phyloP scores from a whole-genome alignment of 805 yeast genomes.

The Limtongia smithiae region DNA sequence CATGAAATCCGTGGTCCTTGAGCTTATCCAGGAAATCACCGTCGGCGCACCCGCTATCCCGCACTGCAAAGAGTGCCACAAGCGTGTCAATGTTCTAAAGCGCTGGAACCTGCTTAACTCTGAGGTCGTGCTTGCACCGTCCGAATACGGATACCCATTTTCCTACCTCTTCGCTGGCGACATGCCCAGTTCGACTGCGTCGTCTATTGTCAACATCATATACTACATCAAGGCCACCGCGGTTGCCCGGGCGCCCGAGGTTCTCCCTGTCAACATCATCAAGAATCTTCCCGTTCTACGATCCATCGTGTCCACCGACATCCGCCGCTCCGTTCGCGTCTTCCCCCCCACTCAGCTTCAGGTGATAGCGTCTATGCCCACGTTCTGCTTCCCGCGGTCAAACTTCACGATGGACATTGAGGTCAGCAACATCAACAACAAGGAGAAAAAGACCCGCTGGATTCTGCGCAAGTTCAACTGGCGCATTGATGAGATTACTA shows the following conservation, averaged over 20 bases:
- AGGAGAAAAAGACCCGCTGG: conserved; percentile 58
- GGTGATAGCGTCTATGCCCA: conserved; percentile 83
- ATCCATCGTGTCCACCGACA: conserved; percentile 75
- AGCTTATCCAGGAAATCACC: conserved; percentile 67
- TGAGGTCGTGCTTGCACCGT: conserved; percentile 60
- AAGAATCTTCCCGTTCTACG: conserved; percentile 73
- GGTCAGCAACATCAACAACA: conserved; percentile 53
- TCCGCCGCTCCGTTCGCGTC: conserved; percentile 79
- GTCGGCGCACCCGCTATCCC: conserved; percentile 62
- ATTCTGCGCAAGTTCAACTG: conserved; percentile 84
- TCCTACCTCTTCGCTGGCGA: conserved; percentile 85
- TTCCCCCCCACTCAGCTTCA: conserved; percentile 94
- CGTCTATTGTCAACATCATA: conserved; percentile 61
- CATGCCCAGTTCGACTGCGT: conserved; percentile 66
- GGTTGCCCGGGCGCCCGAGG: conserved; percentile 29
- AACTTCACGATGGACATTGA: conserved; percentile 78
- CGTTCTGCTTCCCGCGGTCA: conserved; percentile 83
- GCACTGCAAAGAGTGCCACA: conserved; percentile 57
- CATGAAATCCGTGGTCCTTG: conserved; percentile 57
- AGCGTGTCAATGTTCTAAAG: conserved; percentile 60
- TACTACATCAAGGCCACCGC: conserved; percentile 69
- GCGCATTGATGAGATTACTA: conserved; percentile 82
- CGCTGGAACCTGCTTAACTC: conserved; percentile 79
- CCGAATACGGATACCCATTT: conserved; percentile 86
- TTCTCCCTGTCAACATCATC: conserved; percentile 41